Evolutionary conservation across 805 yeast genomes (phyloP), one percentile per base, ranked within the genome.

Genomic region (Candida ficus): DNA sequence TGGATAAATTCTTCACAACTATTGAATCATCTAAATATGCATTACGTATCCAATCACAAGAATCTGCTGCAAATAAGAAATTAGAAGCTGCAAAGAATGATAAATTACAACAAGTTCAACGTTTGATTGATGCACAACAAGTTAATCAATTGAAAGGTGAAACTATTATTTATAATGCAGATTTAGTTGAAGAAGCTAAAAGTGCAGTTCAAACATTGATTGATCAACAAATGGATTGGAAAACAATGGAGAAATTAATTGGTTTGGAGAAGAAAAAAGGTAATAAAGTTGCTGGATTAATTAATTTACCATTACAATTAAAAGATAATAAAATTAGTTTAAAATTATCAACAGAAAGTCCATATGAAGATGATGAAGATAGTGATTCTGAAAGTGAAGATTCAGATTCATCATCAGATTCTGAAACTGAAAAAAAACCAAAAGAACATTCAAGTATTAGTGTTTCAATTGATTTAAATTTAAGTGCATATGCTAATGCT

Each of bases 161-260:
- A 46, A 65, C 83, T 5, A 79, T 91, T 22, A 82, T 85, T 45
- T 64, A 71, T 28, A 71, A 83, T 57, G 83, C 91, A 5, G 78
- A 78, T 21, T 50, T 76, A 20, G 88, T 90, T 5, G 93, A 83
- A 37, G 75, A 76, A 14, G 88, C 93, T 35, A 81, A 76, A 44
- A 60, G 57, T 7, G 80, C 84, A 3, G 84, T 91, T 5, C 83
- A 80, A 43, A 64, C 68, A 1, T 63, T 88, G 40, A 46, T 89
- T 5, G 80, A 82, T 41, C 93, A 86, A 55, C 90, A 86, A 47
- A 86, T 88, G 87, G 97, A 91, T 58, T 91, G 99, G 99, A 75
- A 76, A 32, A 83, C 87, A 45, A 90, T 90, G 46, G 96, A 84
- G 56, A 78, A 80, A 46, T 62, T 83, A 42, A 80, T 91, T 38